Evolutionary conservation across 805 yeast genomes (phyloP), one percentile per base, ranked within the genome.

Genomic region (Wickerhamiella parazyma): DNA sequence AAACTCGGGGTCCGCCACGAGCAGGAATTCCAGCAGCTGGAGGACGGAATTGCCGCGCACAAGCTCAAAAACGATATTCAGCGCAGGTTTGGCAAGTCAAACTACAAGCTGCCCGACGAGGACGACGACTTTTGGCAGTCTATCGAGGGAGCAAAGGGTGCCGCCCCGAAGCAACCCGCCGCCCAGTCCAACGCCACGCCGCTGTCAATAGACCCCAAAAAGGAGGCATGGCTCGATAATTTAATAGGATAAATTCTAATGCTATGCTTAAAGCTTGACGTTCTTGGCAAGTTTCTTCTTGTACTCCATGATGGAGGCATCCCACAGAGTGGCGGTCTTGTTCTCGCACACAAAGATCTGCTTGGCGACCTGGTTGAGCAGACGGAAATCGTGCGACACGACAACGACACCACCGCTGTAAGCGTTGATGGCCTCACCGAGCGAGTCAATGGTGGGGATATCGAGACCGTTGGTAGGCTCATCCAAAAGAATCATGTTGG

Each of bases 401-500:
- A 91, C 95, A 53, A 86, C 94, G 44, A 89, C 95, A 74, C 98
- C 98, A 69, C 98, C 98, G 61, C 79, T 82, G 73, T 83, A 91
- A 25, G 76, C 80, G 53, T 86, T 79, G 63, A 91, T 89, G 51
- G 98, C 98, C 45, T 81, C 94, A 43, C 96, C 98, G 58, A 91
- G 72, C 36, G 98, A 91, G 68, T 91, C 98, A 62, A 91, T 91
- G 42, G 98, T 87, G 59, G 96, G 86, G 57, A 91, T 89, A 72
- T 91, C 98, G 67, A 91, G 73, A 74, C 97, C 97, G 75, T 91
- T 91, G 54, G 98, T 91, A 76, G 98, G 98, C 79, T 91, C 98
- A 72, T 91, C 98, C 68, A 91, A 72, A 62, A 91, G 70, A 57
- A 91, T 71, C 65, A 91, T 84, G 68, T 91, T 91, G 59, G 98